These are phyloP conservation scores for Aeschynomene evenia DNA, from an alignment of 306 rosid genomes.

Conservation along the genomic window DNA sequence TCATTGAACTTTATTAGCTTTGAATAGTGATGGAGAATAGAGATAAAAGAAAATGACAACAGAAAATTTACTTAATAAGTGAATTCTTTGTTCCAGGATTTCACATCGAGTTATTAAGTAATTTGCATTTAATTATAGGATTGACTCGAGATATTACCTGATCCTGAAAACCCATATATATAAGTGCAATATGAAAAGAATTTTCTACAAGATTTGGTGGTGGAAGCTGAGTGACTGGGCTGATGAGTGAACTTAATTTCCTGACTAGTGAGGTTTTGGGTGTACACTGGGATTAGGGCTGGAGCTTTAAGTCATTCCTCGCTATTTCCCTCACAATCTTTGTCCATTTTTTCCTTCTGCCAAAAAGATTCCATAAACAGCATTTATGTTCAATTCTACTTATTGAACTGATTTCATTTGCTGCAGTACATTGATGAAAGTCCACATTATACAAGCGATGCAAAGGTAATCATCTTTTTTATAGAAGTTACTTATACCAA, in stretches of 20 bases:
- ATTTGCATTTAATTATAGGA: neutral
- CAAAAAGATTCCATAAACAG: neutral
- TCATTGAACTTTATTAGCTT: neutral
- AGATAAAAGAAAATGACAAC: neutral
- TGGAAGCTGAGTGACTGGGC: neutral
- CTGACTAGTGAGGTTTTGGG: neutral
- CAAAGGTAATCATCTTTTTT: conserved; percentile 36
- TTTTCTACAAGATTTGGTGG: neutral
- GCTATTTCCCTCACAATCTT: neutral
- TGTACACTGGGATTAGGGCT: neutral
- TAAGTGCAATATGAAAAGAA: neutral
- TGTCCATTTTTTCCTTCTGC: neutral
- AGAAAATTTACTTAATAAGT: neutral
- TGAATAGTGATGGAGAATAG: neutral
- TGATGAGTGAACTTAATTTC: neutral
- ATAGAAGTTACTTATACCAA: too few species aligned
- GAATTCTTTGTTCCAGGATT: conserved; percentile 1
- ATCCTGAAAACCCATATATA: neutral
- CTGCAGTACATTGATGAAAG: conserved; percentile 46
- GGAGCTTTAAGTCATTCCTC: neutral
- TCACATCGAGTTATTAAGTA: neutral
- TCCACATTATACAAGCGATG: conserved; percentile 45
- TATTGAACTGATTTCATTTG: conserved; percentile 20
- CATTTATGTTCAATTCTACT: conserved; percentile 21
- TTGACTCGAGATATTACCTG: neutral